Base-by-base conservation (phyloP, 768 basidiomycete species). In the Suillus spraguei region DNA sequence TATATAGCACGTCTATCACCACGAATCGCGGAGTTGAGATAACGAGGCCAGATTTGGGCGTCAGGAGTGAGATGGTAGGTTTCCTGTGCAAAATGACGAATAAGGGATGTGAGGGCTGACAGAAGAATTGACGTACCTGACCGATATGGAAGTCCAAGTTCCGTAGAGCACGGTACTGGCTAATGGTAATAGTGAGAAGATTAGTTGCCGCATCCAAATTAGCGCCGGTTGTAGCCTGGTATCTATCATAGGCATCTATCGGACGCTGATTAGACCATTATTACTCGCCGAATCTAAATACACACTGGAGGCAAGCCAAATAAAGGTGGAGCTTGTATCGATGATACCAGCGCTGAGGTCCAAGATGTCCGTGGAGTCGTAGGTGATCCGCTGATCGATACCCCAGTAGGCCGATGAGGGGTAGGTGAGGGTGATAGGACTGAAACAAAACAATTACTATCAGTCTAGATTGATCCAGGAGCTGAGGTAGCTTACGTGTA, bases 391-490 rank as follows among this genome's bases (percentile, higher is more conserved):
- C n/a, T n/a, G n/a, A n/a, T n/a, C n/a, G n/a, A n/a, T n/a, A n/a
- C n/a, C 87, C 87, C 87, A 88, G 78, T 79, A 87, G n/a, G 71
- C 64, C 55, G 65, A 73, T 36, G 84, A 77, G 33, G 85, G 85
- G 22, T 59, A 67, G 4, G 81, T 83, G 22, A 28, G 83, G 78
- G 17, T 28, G 28, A 4, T 28, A 28, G 28, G 28, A 28, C 28
- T 28, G 28, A 4, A 28, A 28, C 28, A 28, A 38, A 38, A 11
- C 59, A 1, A 24, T 49, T 20, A 16, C 44, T 54, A n/a, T 46
- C 33, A n/a, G 59, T n/a, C 58, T 38, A 17, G 50, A 11, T 59
- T 14, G 41, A 41, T 36, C 6, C 22, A 61, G 46, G 41, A 49
- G 22, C 47, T 24, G 24, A 54, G n/a, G 44, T 46, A 60, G 65